Evolutionary conservation across 352 stramenopile species (phyloP).

Genomic region (Globisporangium splendens): DNA sequence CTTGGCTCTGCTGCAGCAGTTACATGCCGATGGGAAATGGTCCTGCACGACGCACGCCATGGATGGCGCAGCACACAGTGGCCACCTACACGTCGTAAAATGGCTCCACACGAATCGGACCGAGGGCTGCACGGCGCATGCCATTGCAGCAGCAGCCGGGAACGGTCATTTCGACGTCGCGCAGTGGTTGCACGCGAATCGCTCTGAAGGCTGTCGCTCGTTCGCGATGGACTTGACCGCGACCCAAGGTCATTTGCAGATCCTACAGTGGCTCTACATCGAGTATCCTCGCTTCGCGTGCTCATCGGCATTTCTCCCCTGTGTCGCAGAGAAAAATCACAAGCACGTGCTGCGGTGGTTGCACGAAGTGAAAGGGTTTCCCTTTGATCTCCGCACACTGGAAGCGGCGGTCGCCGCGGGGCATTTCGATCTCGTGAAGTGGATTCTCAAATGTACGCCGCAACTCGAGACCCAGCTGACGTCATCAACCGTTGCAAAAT

Average conservation of each 20-base stretch:
- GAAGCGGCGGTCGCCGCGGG: slow-evolving; percentile 31
- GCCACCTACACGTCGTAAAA: slow-evolving; percentile 9
- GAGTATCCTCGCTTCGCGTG: slow-evolving; percentile 29
- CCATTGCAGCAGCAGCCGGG: slow-evolving; percentile 29
- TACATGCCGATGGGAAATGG: too few species aligned
- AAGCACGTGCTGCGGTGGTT: slow-evolving; percentile 31
- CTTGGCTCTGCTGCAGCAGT: too few species aligned
- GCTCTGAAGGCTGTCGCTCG: slow-evolving; percentile 32
- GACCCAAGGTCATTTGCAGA: slow-evolving; percentile 38
- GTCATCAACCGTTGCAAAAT: slow-evolving; percentile 16
- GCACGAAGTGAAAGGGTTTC: slow-evolving; percentile 23
- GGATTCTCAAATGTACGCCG: slow-evolving; percentile 20
- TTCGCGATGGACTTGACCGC: slow-evolving; percentile 40
- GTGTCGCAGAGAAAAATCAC: slow-evolving; percentile 30
- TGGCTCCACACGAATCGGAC: slow-evolving; percentile 36
- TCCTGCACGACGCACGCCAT: too few species aligned
- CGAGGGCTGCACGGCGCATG: slow-evolving; percentile 34
- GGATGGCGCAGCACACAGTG: too few species aligned
- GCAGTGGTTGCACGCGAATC: slow-evolving; percentile 32
- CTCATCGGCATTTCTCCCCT: slow-evolving; percentile 29
- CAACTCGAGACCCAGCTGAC: slow-evolving; percentile 12
- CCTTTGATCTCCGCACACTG: slow-evolving; percentile 24
- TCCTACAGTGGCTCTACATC: slow-evolving; percentile 42
- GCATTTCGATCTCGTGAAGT: slow-evolving; percentile 27
- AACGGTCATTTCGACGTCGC: slow-evolving; percentile 36